These are phyloP conservation scores for Candida sp. DNA, from an alignment of 1,139 yeast genomes.

Conservation along the genomic window DNA sequence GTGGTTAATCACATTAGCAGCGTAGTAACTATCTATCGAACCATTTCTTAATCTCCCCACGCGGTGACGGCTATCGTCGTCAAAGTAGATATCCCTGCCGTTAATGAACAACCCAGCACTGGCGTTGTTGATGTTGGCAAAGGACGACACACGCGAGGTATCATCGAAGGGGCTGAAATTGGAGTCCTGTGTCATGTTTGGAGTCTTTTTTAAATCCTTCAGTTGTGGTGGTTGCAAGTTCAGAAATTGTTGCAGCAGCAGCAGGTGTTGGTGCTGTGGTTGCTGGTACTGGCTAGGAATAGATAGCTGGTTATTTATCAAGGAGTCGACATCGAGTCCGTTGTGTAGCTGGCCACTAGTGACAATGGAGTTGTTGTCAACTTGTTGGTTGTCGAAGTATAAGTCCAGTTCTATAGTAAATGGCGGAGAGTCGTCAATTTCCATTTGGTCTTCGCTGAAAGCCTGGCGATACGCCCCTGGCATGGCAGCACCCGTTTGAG, in stretches of 20 bases:
- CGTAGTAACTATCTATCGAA: conserved; percentile 20
- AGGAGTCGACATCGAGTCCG: conserved; percentile 12
- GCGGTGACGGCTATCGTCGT: conserved; percentile 14
- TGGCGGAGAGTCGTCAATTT: conserved; percentile 44
- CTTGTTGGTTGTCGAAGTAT: conserved; percentile 16
- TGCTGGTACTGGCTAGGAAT: conserved; percentile 11
- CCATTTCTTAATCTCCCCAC: conserved; percentile 18
- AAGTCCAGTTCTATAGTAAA: conserved; percentile 42
- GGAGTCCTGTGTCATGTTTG: conserved; percentile 7
- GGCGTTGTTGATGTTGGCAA: conserved; percentile 11
- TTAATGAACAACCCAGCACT: conserved; percentile 7
- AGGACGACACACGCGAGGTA: conserved; percentile 15
- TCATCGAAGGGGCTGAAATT: conserved; percentile 15
- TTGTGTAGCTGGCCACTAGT: conserved; percentile 12
- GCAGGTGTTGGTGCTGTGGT: conserved; percentile 3
- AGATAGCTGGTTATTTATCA: conserved; percentile 12
- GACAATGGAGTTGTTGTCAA: conserved; percentile 16
- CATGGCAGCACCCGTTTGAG: conserved; percentile 17
- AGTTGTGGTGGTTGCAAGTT: conserved; percentile 1
- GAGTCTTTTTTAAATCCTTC: conserved; percentile 2
- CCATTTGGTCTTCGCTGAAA: conserved; percentile 31
- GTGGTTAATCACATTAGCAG: conserved; percentile 17
- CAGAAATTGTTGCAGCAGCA: conserved; percentile 4
- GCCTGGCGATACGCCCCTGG: conserved; percentile 34
- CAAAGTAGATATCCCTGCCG: conserved; percentile 14